phyloP scores from a whole-genome alignment of 805 yeast species.

The Lipomyces lipofer region DNA sequence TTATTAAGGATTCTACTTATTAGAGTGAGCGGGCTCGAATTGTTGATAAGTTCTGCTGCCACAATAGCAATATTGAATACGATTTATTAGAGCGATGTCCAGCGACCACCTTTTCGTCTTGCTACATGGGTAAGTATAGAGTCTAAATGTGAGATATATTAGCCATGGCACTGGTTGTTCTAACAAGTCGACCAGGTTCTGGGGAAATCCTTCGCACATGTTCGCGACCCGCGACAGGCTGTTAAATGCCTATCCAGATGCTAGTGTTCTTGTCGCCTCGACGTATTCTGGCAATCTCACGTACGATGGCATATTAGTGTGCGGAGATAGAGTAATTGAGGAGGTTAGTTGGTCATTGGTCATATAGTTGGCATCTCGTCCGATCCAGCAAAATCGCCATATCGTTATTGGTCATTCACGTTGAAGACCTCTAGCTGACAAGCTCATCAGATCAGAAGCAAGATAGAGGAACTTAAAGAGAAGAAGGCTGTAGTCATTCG shows the following conservation, averaged over 20 bases:
- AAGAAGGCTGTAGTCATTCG: conserved; percentile 47
- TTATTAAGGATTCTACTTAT: no score
- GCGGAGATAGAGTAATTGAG: conserved; percentile 66
- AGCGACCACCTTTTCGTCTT: conserved; percentile 62
- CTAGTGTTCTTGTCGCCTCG: conserved; percentile 34
- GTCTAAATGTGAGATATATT: neutral
- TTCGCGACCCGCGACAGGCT: conserved; percentile 49
- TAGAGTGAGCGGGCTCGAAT: no score
- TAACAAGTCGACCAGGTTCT: conserved; percentile 42
- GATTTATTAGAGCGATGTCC: no score
- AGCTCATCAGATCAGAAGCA: conserved; percentile 42
- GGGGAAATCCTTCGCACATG: conserved; percentile 68
- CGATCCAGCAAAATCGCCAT: no score
- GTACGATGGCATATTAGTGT: conserved; percentile 78
- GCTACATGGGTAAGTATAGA: conserved; percentile 63
- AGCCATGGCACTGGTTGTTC: neutral
- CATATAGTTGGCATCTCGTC: no score
- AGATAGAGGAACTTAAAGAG: conserved; percentile 50
- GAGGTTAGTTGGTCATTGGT: conserved; percentile 50
- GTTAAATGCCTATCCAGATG: conserved; percentile 43
- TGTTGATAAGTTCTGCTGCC: no score
- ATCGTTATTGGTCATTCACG: conserved; percentile 14
- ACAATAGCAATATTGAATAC: no score
- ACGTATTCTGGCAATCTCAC: conserved; percentile 40
- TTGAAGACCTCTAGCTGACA: no score